Conservation (phyloP, 108 stramenopile species). For the Cyclotella sp. region DNA sequence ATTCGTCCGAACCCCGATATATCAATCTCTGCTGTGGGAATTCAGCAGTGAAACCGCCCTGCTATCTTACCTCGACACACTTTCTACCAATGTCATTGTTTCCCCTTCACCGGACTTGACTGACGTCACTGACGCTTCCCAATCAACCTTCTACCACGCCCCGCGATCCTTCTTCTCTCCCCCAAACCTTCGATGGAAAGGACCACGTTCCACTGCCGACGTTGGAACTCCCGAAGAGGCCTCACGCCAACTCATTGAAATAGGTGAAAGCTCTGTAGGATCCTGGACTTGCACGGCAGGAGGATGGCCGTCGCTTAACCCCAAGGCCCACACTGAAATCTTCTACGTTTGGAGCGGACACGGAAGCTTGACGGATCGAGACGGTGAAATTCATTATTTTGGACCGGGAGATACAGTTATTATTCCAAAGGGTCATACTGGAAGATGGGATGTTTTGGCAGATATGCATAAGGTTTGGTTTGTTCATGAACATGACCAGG, state of each 20-base stretch:
- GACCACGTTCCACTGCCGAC: conserved; percentile 59
- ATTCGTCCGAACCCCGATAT: neutral
- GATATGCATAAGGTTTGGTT: conserved; percentile 78
- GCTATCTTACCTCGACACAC: conserved; percentile 4
- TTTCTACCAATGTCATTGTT: neutral
- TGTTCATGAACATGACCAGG: conserved; percentile 57
- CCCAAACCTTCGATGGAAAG: conserved; percentile 55
- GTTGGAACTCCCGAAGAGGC: conserved; percentile 61
- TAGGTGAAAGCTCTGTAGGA: conserved; percentile 29
- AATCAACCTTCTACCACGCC: conserved; percentile 3
- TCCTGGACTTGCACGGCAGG: conserved; percentile 72
- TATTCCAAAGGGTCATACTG: conserved; percentile 73
- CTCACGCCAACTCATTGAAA: conserved; percentile 33
- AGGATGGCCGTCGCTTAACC: conserved; percentile 69
- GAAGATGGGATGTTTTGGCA: conserved; percentile 74
- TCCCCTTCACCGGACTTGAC: neutral
- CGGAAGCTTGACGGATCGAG: conserved; percentile 62
- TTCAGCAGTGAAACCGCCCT: neutral
- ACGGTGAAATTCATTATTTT: conserved; percentile 66
- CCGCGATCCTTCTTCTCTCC: conserved; percentile 47
- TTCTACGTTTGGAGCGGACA: conserved; percentile 70
- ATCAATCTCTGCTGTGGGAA: neutral
- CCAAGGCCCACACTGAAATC: conserved; percentile 62
- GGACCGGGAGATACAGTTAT: conserved; percentile 78
- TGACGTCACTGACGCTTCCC: neutral